Evolutionary conservation across 495 filamentous ascomycete species (phyloP), one percentile per base, ranked within the genome.

Genomic region (Cercophora newfieldiana): DNA sequence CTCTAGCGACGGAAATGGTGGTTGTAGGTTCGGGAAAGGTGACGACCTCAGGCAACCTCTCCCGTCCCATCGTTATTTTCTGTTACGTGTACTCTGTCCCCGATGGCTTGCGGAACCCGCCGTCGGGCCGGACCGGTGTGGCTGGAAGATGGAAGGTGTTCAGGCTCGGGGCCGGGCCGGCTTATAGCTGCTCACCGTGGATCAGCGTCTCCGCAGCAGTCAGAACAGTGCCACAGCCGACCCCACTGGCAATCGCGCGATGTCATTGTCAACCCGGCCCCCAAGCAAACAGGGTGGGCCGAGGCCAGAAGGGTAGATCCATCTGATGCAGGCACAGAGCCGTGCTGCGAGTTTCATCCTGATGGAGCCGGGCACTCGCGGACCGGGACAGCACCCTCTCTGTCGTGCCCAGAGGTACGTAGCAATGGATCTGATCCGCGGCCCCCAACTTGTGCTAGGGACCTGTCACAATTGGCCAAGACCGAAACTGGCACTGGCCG

Each of bases 401-500:
- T n/a, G n/a, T n/a, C n/a, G n/a, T n/a, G n/a, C n/a, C n/a, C n/a
- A n/a, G n/a, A n/a, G n/a, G n/a, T n/a, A n/a, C n/a, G n/a, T n/a
- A n/a, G n/a, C n/a, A n/a, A n/a, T n/a, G 58, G 29, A 28, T 49
- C 21, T 24, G 24, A 50, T 61, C 59, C 26, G 16, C 29, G 44
- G 59, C 44, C 44, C 33, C 44, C 59, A 62, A 50, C 24, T 29
- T 58, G 26, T 22, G 8, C 29, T 10, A 18, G n/a, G 37, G 37
- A 16, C 37, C 24, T 7, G 28, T 62, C 44, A 53, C 44, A 19
- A 54, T 63, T 63, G 48, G 50, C 59, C 61, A 57, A 28, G 24
- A 29, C 47, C 49, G n/a, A 22, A 49, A 55, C 6, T 10, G 29
- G 21, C 24, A 55, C 6, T 10, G 29, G 21, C 24, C 29, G 29